Conservation (phyloP, 2,329 filamentous ascomycete species). For the Hypoxylon rubiginosum region DNA sequence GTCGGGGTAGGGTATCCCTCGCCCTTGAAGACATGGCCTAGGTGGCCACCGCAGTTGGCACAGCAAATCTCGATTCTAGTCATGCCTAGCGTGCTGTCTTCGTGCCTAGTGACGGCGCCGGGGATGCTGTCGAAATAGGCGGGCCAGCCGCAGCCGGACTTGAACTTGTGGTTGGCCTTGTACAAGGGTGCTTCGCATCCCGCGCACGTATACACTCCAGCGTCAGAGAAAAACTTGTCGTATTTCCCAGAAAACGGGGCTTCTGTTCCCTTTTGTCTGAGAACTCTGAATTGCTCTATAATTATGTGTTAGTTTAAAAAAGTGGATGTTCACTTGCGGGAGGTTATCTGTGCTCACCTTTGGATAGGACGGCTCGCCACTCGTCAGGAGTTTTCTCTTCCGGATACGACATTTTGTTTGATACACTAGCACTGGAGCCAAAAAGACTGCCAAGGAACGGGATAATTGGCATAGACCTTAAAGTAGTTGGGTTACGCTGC, state of each 20-base stretch:
- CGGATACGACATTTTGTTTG: constrained; percentile 79
- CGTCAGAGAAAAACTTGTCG: constrained; percentile 83
- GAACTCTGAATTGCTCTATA: constrained; percentile 96
- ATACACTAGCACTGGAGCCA: constrained; percentile 68
- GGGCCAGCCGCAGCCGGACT: constrained; percentile 96
- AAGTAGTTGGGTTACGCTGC: constrained; percentile 42
- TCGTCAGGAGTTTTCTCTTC: constrained; percentile 84
- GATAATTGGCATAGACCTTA: constrained; percentile 79
- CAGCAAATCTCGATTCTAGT: constrained; percentile 92
- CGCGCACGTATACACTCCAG: constrained; percentile 88
- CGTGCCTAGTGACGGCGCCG: constrained; percentile 86
- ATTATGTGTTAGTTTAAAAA: constrained; percentile 1
- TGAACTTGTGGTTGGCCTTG: constrained; percentile 94
- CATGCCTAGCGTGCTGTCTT: constrained; percentile 85
- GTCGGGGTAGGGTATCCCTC: constrained; percentile 88
- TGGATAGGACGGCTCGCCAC: constrained; percentile 87
- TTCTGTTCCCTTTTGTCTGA: constrained; percentile 94
- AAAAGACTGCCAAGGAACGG: constrained; percentile 85
- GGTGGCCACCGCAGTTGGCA: constrained; percentile 90
- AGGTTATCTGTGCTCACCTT: constrained; percentile 52
- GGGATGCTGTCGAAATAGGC: constrained; percentile 97
- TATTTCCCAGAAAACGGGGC: constrained; percentile 82
- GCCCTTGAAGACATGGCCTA: constrained; percentile 93
- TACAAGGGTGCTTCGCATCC: constrained; percentile 91
- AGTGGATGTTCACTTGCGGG: constrained; percentile 30